phyloP scores from a whole-genome alignment of 2,329 filamentous ascomycete species.

The Madurella fahalii region DNA sequence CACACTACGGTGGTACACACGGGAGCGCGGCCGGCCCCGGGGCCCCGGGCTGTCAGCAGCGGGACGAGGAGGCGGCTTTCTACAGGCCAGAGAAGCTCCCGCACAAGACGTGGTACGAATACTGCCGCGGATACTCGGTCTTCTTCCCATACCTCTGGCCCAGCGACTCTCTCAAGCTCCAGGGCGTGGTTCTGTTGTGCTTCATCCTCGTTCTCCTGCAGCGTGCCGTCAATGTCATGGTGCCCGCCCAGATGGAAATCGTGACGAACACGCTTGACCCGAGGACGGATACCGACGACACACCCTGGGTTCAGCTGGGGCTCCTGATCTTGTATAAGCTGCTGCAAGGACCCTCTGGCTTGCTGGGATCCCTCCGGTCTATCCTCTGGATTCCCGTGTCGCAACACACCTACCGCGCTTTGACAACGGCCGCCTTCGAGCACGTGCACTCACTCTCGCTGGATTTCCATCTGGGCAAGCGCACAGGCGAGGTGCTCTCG shows the following conservation, averaged over 20 bases:
- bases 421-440: slow-evolving; percentile 93
- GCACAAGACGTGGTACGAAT: slow-evolving; percentile 93
- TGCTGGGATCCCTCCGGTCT: slow-evolving; percentile 77
- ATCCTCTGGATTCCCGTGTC: slow-evolving; percentile 94
- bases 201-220: slow-evolving; percentile 76
- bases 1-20: slow-evolving; percentile 25
- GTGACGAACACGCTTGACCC: slow-evolving; percentile 71
- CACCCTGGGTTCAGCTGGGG: slow-evolving; percentile 71
- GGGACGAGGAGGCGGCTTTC: slow-evolving; percentile 71
- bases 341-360: slow-evolving; percentile 82
- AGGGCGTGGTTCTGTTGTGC: slow-evolving; percentile 76
- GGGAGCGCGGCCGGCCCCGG: slow-evolving; percentile 37
- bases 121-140: slow-evolving; percentile 82
- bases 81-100: slow-evolving; percentile 84
- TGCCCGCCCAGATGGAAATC: slow-evolving; percentile 73
- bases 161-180: slow-evolving; percentile 67
- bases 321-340: slow-evolving; percentile 75
- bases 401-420: slow-evolving; percentile 91
- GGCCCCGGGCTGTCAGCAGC: slow-evolving; percentile 39
- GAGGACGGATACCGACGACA: slow-evolving; percentile 38
- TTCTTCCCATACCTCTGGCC: slow-evolving; percentile 99
- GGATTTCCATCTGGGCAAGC: slow-evolving; percentile 94
- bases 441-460: slow-evolving; percentile 93
- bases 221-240: slow-evolving; percentile 78
- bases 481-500: slow-evolving; percentile 92